A percentile compares a stretch with the other conserved stretches of the same genome.
These are phyloP conservation scores for Triadica sebifera DNA, from an alignment of 345 rosid species.

Conservation along the genomic window DNA sequence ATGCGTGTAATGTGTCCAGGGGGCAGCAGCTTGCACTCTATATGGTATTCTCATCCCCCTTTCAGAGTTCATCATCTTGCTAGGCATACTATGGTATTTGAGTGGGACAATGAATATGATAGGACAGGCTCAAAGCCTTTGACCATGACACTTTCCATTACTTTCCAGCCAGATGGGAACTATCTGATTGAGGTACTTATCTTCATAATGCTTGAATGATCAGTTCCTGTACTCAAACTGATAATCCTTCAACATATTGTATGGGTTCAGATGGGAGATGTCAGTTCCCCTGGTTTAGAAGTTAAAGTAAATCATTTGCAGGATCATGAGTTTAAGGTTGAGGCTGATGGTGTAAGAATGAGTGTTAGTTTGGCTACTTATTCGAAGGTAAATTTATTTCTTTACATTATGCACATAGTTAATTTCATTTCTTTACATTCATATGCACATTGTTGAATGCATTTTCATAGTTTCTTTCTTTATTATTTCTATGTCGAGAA, in stretches of 20 bases:
- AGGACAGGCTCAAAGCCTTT: constrained; percentile 41
- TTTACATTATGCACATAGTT: too few species aligned
- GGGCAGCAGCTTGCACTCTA: constrained; percentile 38
- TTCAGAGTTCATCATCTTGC: constrained; percentile 75
- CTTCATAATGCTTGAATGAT: constrained; percentile 12
- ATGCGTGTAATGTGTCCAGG: constrained; percentile 45
- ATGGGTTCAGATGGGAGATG: constrained; percentile 50
- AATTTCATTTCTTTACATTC: too few species aligned
- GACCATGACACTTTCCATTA: constrained; percentile 42
- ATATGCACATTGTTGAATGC: background rate
- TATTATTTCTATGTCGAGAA: background rate
- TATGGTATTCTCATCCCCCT: constrained; percentile 79
- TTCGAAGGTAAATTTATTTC: constrained; percentile 50
- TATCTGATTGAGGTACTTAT: constrained; percentile 63
- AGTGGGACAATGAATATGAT: constrained; percentile 68
- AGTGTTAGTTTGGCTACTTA: constrained; percentile 58
- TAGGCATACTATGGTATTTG: constrained; percentile 53
- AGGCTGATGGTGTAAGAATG: constrained; percentile 51
- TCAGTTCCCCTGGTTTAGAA: constrained; percentile 34
- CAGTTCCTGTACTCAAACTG: constrained; percentile 1
- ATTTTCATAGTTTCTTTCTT: background rate
- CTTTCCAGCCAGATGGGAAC: constrained; percentile 54
- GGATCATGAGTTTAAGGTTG: constrained; percentile 56
- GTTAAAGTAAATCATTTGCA: constrained; percentile 52
- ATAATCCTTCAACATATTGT: constrained; percentile 9